phyloP scores from a whole-genome alignment of 768 basidiomycete genomes.

The Macrolepiota fuliginosa region DNA sequence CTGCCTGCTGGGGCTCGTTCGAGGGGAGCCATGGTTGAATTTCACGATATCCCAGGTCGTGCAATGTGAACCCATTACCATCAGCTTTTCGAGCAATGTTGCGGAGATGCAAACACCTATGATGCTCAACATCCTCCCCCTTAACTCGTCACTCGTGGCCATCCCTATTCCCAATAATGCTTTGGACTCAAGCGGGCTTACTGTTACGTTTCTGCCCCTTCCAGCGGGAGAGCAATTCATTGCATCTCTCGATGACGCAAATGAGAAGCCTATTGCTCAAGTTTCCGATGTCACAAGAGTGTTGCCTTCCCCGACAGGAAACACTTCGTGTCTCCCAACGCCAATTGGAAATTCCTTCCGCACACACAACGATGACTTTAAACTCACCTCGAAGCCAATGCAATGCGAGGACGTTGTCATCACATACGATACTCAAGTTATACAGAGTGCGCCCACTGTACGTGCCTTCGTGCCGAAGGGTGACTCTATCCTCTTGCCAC shows the following conservation, averaged over 20 bases:
- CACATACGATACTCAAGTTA: constrained; percentile 32
- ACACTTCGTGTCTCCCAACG: constrained; percentile 39
- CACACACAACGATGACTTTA: constrained; percentile 24
- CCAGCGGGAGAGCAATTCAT: constrained; percentile 47
- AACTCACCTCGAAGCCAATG: constrained; percentile 27
- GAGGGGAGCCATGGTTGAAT: constrained; percentile 19
- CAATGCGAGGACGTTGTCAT: constrained; percentile 54
- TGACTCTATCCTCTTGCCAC: constrained; percentile 25
- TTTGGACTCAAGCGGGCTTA: constrained; percentile 37
- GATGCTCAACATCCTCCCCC: constrained; percentile 50
- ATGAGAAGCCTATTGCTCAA: constrained; percentile 35
- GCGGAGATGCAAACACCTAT: constrained; percentile 34
- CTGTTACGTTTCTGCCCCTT: constrained; percentile 51
- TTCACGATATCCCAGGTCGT: constrained; percentile 36
- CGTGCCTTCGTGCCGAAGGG: constrained; percentile 37
- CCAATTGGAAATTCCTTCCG: constrained; percentile 9
- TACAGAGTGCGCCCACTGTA: constrained; percentile 30
- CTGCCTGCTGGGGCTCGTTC: constrained; percentile 13
- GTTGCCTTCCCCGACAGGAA: constrained; percentile 32
- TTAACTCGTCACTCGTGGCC: constrained; percentile 46
- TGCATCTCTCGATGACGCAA: constrained; percentile 50
- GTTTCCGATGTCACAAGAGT: constrained; percentile 50
- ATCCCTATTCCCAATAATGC: constrained; percentile 41
- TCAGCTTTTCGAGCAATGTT: constrained; percentile 42
- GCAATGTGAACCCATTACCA: constrained; percentile 51